Base-by-base conservation (phyloP, 1,139 yeast genomes). In the Suhomyces taliae region DNA sequence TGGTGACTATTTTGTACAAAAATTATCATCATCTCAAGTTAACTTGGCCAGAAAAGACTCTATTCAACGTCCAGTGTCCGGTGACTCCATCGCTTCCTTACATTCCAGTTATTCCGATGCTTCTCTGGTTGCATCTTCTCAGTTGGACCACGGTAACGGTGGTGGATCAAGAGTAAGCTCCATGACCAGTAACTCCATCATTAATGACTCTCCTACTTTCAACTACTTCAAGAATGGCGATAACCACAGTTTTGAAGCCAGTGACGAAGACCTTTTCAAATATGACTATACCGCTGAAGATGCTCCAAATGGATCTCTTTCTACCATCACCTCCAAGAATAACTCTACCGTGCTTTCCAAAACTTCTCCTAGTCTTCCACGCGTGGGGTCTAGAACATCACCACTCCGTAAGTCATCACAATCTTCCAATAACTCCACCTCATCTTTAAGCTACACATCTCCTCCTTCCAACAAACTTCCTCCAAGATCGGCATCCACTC, bases 1-100 rank as follows among this genome's bases (percentile, higher is more conserved):
- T 1, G 73, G 78, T 36, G 78, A 74, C 53, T 73, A 72, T 54
- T 74, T 65, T 51, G 65, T 72, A 37, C 68, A 67, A 44, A 70
- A 69, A 48, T 53, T 72, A 40, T 61, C 57, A 42, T 51, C 44
- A 38, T 47, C 51, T 41, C 34, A 50, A n/a, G 27, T 49, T 7
- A 45, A 43, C 44, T 48, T 52, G 48, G 34, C 36, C 8, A 27
- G 43, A 15, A 41, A 41, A 10, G 45, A 41, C 19, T 36, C 29
- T n/a, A 15, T 37, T 40, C 41, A 46, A 31, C 54, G 72, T 36
- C 76, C 77, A 1, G 52, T 57, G 14, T 70, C 76, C 9, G 72
- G 72, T 2, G 76, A 70, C 36, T 71, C 77, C 7, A 61, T 68
- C 15, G 52, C 61, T 7, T 72, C 77, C 3, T 60, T 67, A n/a